phyloP scores from a whole-genome alignment of 139 green algal species.

The Coelastrella sp. region DNA sequence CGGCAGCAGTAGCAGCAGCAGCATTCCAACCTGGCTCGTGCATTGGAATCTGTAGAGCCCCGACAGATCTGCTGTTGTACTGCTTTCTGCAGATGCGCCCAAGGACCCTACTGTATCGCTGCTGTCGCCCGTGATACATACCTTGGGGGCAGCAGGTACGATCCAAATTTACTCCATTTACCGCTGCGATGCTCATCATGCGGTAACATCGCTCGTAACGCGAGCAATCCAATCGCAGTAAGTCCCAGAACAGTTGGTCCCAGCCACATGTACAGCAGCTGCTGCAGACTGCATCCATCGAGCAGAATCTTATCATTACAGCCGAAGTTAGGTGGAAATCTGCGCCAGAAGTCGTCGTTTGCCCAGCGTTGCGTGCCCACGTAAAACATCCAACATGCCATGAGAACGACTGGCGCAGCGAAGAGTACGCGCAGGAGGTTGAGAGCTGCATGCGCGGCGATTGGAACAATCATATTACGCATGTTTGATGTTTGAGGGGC shows the following conservation, averaged over 20 bases:
- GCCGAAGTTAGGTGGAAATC: conserved; percentile 17
- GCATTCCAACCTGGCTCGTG: too few relatives aligned
- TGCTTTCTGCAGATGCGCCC: too few relatives aligned
- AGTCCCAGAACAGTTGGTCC: background rate
- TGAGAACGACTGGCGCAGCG: background rate
- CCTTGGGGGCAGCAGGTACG: conserved; percentile 20
- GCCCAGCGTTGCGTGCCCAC: conserved; percentile 1
- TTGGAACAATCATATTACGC: background rate
- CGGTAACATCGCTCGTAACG: background rate
- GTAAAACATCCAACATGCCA: conserved; percentile 13
- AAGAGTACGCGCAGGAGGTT: conserved; percentile 29
- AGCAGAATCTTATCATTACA: conserved; percentile 13
- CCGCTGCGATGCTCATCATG: background rate
- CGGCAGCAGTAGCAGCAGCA: background rate
- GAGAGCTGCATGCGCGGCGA: conserved; percentile 6
- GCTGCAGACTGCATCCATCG: background rate
- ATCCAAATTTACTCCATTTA: background rate
- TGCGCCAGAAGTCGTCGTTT: conserved; percentile 6
- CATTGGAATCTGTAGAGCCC: too few relatives aligned
- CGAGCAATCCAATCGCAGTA: background rate
- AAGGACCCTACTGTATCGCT: too few relatives aligned
- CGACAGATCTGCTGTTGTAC: too few relatives aligned
- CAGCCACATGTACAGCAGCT: conserved; percentile 32
- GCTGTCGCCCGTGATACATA: too few relatives aligned
- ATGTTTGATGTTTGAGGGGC: too few relatives aligned